Conservation (phyloP, 257 asterid species). For the Plantago ovata region DNA sequence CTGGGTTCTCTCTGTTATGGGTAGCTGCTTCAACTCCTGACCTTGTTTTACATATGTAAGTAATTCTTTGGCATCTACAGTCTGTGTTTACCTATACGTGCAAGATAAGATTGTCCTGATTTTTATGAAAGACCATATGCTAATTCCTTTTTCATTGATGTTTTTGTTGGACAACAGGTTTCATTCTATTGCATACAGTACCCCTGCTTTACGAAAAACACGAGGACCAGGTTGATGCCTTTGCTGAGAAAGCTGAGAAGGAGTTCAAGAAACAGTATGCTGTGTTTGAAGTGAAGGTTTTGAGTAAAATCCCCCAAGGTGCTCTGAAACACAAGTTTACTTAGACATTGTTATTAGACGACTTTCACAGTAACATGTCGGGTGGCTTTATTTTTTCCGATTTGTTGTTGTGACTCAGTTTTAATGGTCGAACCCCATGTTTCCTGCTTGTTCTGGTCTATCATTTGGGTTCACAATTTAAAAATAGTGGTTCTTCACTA, state of each 20-base stretch:
- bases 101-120: no score
- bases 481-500: conserved; percentile 19
- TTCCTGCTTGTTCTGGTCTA: conserved; percentile 24
- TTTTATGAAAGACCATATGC: neutral
- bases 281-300: conserved; percentile 59
- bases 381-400: conserved; percentile 19
- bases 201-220: conserved; percentile 78
- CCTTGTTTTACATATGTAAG: conserved; percentile 73
- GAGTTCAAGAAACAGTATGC: conserved; percentile 83
- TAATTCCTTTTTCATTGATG: conserved; percentile 6
- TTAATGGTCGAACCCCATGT: conserved; percentile 31
- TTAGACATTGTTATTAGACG: conserved; percentile 31
- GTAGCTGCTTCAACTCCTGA: conserved; percentile 68
- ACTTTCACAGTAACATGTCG: conserved; percentile 10
- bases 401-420: conserved; percentile 31
- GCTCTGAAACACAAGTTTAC: conserved; percentile 48
- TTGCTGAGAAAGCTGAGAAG: conserved; percentile 81
- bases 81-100: no score
- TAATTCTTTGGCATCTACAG: neutral
- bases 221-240: conserved; percentile 76
- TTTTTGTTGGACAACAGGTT: conserved; percentile 35
- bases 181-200: conserved; percentile 62
- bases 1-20: conserved; percentile 68
- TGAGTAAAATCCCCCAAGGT: conserved; percentile 76
- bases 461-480: conserved; percentile 31